These are phyloP conservation scores for Calophaca sinica DNA, from an alignment of 306 rosid species.

Conservation along the genomic window DNA sequence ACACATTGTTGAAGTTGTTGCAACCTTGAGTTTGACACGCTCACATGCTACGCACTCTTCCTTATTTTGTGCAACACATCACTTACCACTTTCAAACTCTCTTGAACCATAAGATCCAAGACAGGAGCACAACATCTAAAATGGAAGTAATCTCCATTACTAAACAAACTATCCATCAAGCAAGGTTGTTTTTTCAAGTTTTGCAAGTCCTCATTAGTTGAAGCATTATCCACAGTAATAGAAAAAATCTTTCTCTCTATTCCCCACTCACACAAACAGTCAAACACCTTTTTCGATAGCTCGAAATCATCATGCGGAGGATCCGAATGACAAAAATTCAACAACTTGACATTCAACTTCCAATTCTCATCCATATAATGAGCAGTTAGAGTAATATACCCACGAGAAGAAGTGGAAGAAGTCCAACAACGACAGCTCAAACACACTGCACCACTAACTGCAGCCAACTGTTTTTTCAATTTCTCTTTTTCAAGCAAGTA, in stretches of 20 bases:
- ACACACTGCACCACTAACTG: conserved; percentile 13
- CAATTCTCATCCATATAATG: conserved; percentile 34
- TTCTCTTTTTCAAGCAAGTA: conserved; percentile 34
- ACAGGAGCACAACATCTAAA: conserved; percentile 25
- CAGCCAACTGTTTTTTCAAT: conserved; percentile 28
- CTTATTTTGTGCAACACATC: conserved; percentile 25
- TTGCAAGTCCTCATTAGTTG: neutral
- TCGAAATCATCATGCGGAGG: neutral
- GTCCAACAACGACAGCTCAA: conserved; percentile 14
- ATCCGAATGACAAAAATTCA: conserved; percentile 12
- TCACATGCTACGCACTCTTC: conserved; percentile 11
- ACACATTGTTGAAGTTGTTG: conserved; percentile 22
- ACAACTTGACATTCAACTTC: conserved; percentile 30
- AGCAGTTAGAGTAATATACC: conserved; percentile 22
- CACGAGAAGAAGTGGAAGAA: neutral
- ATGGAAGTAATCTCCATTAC: too few species aligned
- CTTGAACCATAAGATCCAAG: conserved; percentile 25
- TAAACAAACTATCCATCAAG: neutral
- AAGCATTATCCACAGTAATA: conserved; percentile 8
- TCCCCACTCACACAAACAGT: conserved; percentile 28
- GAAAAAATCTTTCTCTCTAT: conserved; percentile 24
- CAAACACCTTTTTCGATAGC: neutral
- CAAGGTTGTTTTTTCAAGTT: neutral
- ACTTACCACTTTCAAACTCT: conserved; percentile 17
- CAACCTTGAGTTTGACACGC: neutral